Base-by-base conservation (phyloP, 495 filamentous ascomycete species). In the Durotheca rogersii region DNA sequence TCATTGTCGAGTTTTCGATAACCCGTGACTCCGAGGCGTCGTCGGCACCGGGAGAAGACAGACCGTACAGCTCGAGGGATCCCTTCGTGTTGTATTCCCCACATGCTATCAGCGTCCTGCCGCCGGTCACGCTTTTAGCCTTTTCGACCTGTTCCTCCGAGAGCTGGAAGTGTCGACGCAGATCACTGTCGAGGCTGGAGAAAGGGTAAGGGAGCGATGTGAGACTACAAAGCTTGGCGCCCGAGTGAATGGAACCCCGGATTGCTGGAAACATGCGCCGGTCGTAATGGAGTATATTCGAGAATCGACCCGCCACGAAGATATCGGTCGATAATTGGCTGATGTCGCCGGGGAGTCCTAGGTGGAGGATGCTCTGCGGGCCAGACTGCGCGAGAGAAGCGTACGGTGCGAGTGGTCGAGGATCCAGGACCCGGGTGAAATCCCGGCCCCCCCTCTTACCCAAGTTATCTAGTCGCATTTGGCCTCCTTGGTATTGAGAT, bases 71-170 rank as follows among this genome's bases (percentile, higher is more conserved):
- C 61, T 97, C 92, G 7, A 97, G 73, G 0, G 88, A 90, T 4
- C 92, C 92, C 61, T 91, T 86, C 14, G 88, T 89, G 49, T 94
- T 94, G 69, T 97, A 97, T 64, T 95, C 90, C n/a, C 90, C 92
- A 47, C 86, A 88, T 12, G 90, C 90, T 25, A 92, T 81, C 31
- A 97, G 69, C 4, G 81, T 86, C 41, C 81, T 73, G 7, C 78
- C 76, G 2, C 78, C 76, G 6, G 70, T 71, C 5, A 57, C 51
- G 25, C 33, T 68, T 54, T 83, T 83, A 30, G 74, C 72, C 36
- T 69, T 71, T 10, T 60, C 64, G 1, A 83, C 65, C 43, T 78
- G 72, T 18, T 79, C 73, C 45, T 82, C 37, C 25, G 77, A 68
- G 49, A 81, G 62, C 67, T 74, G 62, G 60, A 76, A 75, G 46